These are phyloP conservation scores for Coffea canephora DNA, from an alignment of 257 asterid genomes.

Conservation along the genomic window DNA sequence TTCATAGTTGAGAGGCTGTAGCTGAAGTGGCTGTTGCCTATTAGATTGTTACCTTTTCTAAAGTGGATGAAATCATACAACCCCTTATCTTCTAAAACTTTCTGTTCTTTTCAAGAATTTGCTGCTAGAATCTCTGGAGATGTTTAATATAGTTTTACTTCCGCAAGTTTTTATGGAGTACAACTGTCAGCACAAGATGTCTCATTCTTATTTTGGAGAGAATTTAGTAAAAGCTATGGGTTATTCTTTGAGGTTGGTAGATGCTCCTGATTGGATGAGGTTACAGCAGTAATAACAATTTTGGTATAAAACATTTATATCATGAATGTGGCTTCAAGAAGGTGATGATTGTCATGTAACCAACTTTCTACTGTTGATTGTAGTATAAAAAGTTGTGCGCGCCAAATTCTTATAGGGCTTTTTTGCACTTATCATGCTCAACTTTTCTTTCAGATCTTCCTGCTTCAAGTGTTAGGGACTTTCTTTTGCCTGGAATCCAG, in stretches of 20 bases:
- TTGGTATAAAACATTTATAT: neutral
- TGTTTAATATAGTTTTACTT: neutral
- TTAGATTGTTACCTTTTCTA: neutral
- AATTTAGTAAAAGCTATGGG: neutral
- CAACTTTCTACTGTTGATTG: neutral
- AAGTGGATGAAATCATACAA: neutral
- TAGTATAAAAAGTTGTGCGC: neutral
- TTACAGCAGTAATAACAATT: neutral
- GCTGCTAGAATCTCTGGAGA: neutral
- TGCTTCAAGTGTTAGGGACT: constrained; percentile 64
- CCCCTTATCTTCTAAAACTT: neutral
- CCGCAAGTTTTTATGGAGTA: neutral
- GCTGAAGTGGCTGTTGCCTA: neutral
- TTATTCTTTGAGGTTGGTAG: neutral
- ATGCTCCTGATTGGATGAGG: neutral
- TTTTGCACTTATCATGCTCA: neutral
- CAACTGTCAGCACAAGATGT: neutral
- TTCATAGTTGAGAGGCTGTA: neutral
- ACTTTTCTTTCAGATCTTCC: constrained; percentile 61
- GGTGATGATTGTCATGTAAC: too few species aligned
- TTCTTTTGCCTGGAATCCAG: constrained; percentile 87
- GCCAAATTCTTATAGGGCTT: neutral
- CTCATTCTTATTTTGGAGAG: neutral
- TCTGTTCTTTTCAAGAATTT: neutral
- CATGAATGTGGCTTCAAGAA: neutral